Base-by-base conservation (phyloP, 2,329 filamentous ascomycete species). In the Gnomoniopsis smithogilvyi region DNA sequence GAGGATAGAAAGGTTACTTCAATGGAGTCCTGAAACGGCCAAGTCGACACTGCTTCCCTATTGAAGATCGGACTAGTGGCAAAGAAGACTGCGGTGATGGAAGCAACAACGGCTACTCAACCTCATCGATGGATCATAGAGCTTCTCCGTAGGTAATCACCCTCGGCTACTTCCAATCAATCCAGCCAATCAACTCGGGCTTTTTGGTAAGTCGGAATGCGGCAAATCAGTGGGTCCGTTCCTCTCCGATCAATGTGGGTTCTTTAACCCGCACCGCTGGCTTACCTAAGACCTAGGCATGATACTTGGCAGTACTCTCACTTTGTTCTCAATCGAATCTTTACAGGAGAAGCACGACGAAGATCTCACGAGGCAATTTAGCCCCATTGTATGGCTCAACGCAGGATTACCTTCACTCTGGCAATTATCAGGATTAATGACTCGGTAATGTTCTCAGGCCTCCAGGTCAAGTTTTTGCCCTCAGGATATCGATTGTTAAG, bases 41-140 rank as follows among this genome's bases (percentile, higher is more conserved):
- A 24, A 21, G 38, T 24, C 36, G 22, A 60, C 50, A 46, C 21
- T 56, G 34, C 49, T 53, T 21, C 14, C 24, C 15, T 34, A 46
- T 15, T 38, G 22, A n/a, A 19, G 17, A 48, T 50, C 60, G 51
- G 53, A 49, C 60, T 59, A 49, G 56, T 53, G 51, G 56, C 46
- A 50, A 54, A 21, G 33, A 54, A 17, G 36, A 26, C 50, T 19
- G 56, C 50, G 17, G 49, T 24, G 15, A 33, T 34, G 30, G 34
- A n/a, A 15, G 21, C 45, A 26, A 4, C 8, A 26, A 41, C 26
- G 51, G 24, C 15, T 19, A 47, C 11, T 26, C 22, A 30, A 30
- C 26, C 8, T 30, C 26, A n/a, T 45, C 41, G 41, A 19, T 56
- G 26, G 45, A 56, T 56, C 53, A 56, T 56, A 56, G 53, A 56